phyloP scores from a whole-genome alignment of 495 filamentous ascomycete species.

The Physcia stellaris region DNA sequence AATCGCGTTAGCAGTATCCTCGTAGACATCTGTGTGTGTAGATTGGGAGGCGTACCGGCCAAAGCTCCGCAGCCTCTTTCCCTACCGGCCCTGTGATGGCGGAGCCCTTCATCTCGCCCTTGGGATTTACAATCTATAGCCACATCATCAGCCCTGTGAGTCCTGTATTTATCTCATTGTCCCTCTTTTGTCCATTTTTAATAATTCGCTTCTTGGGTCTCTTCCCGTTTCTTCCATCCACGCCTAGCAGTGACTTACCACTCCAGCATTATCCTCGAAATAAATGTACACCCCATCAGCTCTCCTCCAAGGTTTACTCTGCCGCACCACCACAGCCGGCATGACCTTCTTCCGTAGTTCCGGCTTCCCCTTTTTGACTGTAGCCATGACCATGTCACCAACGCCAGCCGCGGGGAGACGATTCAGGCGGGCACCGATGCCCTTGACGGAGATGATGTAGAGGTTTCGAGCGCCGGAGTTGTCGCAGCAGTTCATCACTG shows the following conservation, averaged over 20 bases:
- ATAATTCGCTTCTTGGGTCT: not conserved
- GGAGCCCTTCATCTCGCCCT: slow-evolving; percentile 99
- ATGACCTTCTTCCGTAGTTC: slow-evolving; percentile 99
- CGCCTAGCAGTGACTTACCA: slow-evolving; percentile 47
- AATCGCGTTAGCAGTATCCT: slow-evolving; percentile 11
- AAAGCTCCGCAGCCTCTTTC: slow-evolving; percentile 99
- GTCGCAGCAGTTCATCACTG: slow-evolving; percentile 94
- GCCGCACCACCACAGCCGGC: slow-evolving; percentile 94
- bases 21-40: not conserved
- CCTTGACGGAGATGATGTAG: slow-evolving; percentile 99
- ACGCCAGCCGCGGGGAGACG: slow-evolving; percentile 94
- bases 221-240: not conserved
- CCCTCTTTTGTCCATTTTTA: not conserved
- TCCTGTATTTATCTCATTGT: not conserved
- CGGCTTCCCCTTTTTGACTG: slow-evolving; percentile 99
- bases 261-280: slow-evolving; percentile 99
- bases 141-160: not conserved
- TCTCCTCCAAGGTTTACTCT: slow-evolving; percentile 98
- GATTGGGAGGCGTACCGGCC: slow-evolving; percentile 59
- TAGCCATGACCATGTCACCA: slow-evolving; percentile 99
- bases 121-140: slow-evolving; percentile 99
- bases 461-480: slow-evolving; percentile 98
- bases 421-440: slow-evolving; percentile 96
- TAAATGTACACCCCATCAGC: slow-evolving; percentile 96
- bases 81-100: slow-evolving; percentile 98